A percentile compares a stretch with the other conserved stretches of the same genome.
Evolutionary conservation across 805 yeast genomes (phyloP).

Genomic region (Myxozyma udenii): DNA sequence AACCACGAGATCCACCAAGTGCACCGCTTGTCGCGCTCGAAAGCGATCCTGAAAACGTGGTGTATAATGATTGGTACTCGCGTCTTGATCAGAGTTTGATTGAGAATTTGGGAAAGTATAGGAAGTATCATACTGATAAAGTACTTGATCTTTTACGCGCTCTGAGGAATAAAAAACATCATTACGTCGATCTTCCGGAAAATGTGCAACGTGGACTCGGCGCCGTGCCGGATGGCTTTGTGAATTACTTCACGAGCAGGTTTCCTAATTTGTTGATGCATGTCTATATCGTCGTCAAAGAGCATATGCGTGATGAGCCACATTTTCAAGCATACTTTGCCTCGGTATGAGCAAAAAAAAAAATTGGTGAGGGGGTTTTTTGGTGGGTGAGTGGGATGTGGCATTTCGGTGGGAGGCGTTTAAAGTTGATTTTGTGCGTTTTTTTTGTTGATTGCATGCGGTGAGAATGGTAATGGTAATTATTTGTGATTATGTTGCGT

Average conservation of each 20-base stretch:
- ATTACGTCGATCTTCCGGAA: constrained; percentile 81
- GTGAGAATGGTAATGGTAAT: too few relatives aligned
- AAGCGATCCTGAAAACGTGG: constrained; percentile 43
- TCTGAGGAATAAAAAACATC: constrained; percentile 88
- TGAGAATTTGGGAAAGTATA: constrained; percentile 82
- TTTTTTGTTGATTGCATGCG: too few relatives aligned
- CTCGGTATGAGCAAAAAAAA: too few relatives aligned
- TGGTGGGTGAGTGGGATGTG: not conserved
- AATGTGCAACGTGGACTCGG: constrained; percentile 64
- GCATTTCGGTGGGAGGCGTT: not conserved
- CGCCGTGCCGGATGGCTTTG: constrained; percentile 81
- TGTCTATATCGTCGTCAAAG: constrained; percentile 37
- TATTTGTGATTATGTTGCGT: too few relatives aligned
- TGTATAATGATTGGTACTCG: constrained; percentile 71
- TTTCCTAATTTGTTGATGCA: constrained; percentile 81
- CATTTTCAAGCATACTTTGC: constrained; percentile 24
- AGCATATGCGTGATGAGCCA: constrained; percentile 17
- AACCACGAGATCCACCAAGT: constrained; percentile 75
- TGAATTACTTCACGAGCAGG: constrained; percentile 64
- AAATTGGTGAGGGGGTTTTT: too few relatives aligned
- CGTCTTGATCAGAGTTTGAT: constrained; percentile 69
- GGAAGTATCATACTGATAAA: constrained; percentile 77
- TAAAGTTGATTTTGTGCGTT: not conserved
- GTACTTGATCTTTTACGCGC: constrained; percentile 86
- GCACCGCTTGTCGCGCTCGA: constrained; percentile 57